Evolutionary conservation across 768 basidiomycete genomes (phyloP), one percentile per base, ranked within the genome.

Genomic region (Cystobasidium tubakii): DNA sequence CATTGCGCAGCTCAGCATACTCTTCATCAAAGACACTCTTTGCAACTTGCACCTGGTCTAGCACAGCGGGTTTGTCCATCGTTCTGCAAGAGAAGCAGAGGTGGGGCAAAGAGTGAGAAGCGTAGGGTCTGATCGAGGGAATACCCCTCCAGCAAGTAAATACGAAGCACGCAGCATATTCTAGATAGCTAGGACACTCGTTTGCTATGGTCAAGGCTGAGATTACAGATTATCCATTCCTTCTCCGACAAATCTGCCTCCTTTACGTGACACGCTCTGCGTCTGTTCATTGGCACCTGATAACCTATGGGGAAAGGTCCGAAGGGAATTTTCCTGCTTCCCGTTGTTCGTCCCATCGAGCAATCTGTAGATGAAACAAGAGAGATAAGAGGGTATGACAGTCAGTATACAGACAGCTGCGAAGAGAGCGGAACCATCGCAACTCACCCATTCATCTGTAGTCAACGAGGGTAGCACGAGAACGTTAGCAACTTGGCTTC

Each of bases 281-380:
- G n/a, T n/a, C n/a, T n/a, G n/a, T n/a, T n/a, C n/a, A n/a, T n/a
- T n/a, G n/a, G n/a, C n/a, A n/a, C n/a, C n/a, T n/a, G 4, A 25
- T 6, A 29, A 60, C 4, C 31, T 60, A 71, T 44, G 69, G 33
- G 29, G 69, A 71, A 13, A 71, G 69, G 29, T 71, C 73, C 1
- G 73, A 66, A 36, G 74, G 74, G 74, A 75, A 75, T 53, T 73
- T 75, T 1, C 74, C 92, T 77, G 82, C 88, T 81, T 98, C 93
- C 81, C 94, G 87, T 83, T 97, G 92, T 71, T 95, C 94, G 81
- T 99, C 94, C 84, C 89, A 98, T 84, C 80, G 81, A 89, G 88
- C 95, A 92, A 19, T 54, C 70, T 64, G 70, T 57, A 31, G 65
- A 44, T 31, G 17, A 27, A 42, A 25, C 6, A 74, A 0, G 53